These are phyloP conservation scores for Hemileccinum impolitum DNA, from an alignment of 768 basidiomycete genomes.

Conservation along the genomic window DNA sequence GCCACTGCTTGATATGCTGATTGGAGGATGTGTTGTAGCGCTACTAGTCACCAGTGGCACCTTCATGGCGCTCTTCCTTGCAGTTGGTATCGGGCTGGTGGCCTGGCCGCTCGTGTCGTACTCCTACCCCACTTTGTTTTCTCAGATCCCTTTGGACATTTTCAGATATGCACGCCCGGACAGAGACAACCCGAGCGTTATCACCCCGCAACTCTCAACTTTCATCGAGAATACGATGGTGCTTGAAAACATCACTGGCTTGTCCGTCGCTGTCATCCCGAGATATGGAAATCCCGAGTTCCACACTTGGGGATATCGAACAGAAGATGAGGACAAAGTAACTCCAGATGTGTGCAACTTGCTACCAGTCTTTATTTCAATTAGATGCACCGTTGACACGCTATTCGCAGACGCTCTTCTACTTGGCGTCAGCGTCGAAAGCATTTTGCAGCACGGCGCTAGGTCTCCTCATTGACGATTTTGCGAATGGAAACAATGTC, in stretches of 20 bases:
- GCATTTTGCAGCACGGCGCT: slow-evolving; percentile 38
- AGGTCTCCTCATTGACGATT: slow-evolving; percentile 43
- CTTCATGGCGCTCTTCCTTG: slow-evolving; percentile 10
- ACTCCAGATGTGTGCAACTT: slow-evolving; percentile 31
- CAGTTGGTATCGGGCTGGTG: slow-evolving; percentile 6
- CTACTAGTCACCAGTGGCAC: too few relatives aligned
- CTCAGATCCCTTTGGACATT: background rate
- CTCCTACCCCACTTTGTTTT: slow-evolving; percentile 5
- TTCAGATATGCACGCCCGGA: background rate
- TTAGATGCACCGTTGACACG: background rate
- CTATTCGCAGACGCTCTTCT: slow-evolving; percentile 35
- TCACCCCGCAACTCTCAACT: slow-evolving; percentile 17
- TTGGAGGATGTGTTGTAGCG: too few relatives aligned
- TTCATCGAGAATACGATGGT: slow-evolving; percentile 19
- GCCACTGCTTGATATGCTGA: too few relatives aligned
- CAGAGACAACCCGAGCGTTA: slow-evolving; percentile 1
- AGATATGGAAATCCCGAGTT: slow-evolving; percentile 27
- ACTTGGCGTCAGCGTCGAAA: slow-evolving; percentile 37
- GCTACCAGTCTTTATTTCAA: too few relatives aligned
- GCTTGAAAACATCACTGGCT: slow-evolving; percentile 26
- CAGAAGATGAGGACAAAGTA: slow-evolving; percentile 33
- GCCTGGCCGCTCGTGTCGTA: slow-evolving; percentile 11
- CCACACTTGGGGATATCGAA: slow-evolving; percentile 33
- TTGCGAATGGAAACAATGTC: slow-evolving; percentile 31
- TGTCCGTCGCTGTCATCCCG: slow-evolving; percentile 29